Evolutionary conservation across 2,329 filamentous ascomycete species (phyloP).

Genomic region (Epichloe coenophiala): DNA sequence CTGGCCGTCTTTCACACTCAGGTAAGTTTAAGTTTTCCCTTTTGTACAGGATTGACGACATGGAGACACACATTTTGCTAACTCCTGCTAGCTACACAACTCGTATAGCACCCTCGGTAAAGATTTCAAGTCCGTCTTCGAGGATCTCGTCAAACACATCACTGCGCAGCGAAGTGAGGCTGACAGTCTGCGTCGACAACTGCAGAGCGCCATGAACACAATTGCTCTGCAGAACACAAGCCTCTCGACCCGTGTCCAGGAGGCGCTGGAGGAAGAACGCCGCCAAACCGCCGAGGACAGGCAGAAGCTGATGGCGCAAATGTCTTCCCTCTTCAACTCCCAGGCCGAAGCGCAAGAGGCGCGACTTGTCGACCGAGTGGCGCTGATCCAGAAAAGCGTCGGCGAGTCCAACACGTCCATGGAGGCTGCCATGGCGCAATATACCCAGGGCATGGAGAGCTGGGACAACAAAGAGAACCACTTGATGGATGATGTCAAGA

Average conservation of each 20-base stretch:
- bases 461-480: slow-evolving; percentile 59
- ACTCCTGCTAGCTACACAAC: slow-evolving; percentile 49
- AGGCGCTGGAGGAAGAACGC: slow-evolving; percentile 64
- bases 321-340: slow-evolving; percentile 60
- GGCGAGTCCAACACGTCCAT: slow-evolving; percentile 48
- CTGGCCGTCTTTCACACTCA: slow-evolving; percentile 68
- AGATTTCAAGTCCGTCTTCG: slow-evolving; percentile 78
- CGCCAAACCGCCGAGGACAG: slow-evolving; percentile 60
- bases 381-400: slow-evolving; percentile 50
- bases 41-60: neutral
- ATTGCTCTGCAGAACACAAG: slow-evolving; percentile 55
- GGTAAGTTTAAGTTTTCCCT: slow-evolving; percentile 27
- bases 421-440: slow-evolving; percentile 50
- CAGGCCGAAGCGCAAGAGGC: slow-evolving; percentile 62
- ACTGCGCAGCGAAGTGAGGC: slow-evolving; percentile 65
- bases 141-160: slow-evolving; percentile 63
- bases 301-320: slow-evolving; percentile 59
- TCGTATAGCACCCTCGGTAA: slow-evolving; percentile 75
- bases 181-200: slow-evolving; percentile 55
- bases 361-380: slow-evolving; percentile 52
- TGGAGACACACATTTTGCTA: neutral
- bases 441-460: slow-evolving; percentile 56
- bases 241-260: slow-evolving; percentile 52
- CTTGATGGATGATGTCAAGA: slow-evolving; percentile 56
- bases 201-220: slow-evolving; percentile 55